Base-by-base conservation (phyloP, 2,329 filamentous ascomycete species). In the Hypoxylon sp. region DNA sequence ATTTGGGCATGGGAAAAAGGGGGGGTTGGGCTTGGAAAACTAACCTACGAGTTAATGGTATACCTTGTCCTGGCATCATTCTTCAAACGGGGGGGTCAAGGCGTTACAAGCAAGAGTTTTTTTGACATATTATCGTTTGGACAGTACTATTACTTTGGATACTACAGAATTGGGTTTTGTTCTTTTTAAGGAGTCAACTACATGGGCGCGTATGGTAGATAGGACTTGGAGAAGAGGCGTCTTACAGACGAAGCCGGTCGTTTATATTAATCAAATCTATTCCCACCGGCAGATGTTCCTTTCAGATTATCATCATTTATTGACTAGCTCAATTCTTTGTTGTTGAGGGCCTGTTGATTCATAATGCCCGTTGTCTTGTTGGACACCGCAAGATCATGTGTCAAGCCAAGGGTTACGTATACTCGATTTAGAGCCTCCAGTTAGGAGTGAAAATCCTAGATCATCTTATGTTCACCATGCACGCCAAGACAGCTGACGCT, bases 191-290 rank as follows among this genome's bases (percentile, higher is more conserved):
- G 55, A 23, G 43, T 36, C 17, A 41, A 50, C 43, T 34, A 55
- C 43, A 36, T 25, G 32, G 48, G 43, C 56, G 60, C 48, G 50
- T 28, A 53, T n/a, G 65, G 48, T 67, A 67, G 65, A 67, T 57
- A 59, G 56, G 52, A 21, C 19, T 46, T 36, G 55, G 62, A 36
- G 36, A 58, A 46, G 56, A 61, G 56, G 57, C 56, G 63, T 67
- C 67, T 58, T n/a, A 28, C 34, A 63, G 63, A 64, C 60, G 59
- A 59, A 69, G 51, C 60, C 63, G 63, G 67, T 69, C 63, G 38
- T 65, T 67, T 32, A 46, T 51, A 51, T 52, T 55, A 63, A 69
- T 67, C 19, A 34, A 52, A 28, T 25, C 34, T 50, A 45, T 56
- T 57, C 14, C 46, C 25, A 17, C 56, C 41, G 49, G 52, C 30